Evolutionary conservation across 805 yeast genomes (phyloP), one percentile per base, ranked within the genome.

Genomic region (Pichia pseudocactophila): DNA sequence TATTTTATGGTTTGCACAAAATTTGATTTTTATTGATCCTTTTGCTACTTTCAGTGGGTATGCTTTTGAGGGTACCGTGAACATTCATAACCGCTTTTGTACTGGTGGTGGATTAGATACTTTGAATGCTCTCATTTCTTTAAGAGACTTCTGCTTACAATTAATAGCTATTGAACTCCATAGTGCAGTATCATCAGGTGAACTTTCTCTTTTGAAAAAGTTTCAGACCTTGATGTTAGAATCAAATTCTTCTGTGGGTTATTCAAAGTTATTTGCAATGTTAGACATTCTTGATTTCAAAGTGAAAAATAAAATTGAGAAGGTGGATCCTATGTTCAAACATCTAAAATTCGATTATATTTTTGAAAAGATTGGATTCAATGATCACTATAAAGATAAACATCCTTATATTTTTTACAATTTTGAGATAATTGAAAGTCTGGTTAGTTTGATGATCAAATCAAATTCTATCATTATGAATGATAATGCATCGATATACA

Each of bases 101-200:
- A 49, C 71, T 2, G 64, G 66, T 18, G 56, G 56, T 5, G 61
- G 72, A 32, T 61, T 71, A 46, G 74, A 78, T 28, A 67, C 90
- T 0, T 65, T 86, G 37, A 62, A 77, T 25, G 67, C 78, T 2
- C 82, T 85, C 50, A 69, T 81, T 39, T 70, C 65, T 33, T 79
- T 75, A 48, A 71, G 95, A 52, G 71, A 77, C 34, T 63, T 70
- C 16, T 62, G 82, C 12, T 63, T 86, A 19, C 83, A 82, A 48
- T 76, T 78, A 51, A 61, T 86, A 46, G 74, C 89, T 15, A 61
- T 82, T 41, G 94, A 87, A 49, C 66, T 90, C n/a, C 88, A 82
- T 55, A 70, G 70, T 42, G 65, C 75, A 12, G 65, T 72, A 0
- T 42, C 52, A 36, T 46, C 62, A 49, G 70, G 76, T 7, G 66